These are phyloP conservation scores for Aureobasidium uvarum DNA, from an alignment of 2,329 filamentous ascomycete genomes.

Conservation along the genomic window DNA sequence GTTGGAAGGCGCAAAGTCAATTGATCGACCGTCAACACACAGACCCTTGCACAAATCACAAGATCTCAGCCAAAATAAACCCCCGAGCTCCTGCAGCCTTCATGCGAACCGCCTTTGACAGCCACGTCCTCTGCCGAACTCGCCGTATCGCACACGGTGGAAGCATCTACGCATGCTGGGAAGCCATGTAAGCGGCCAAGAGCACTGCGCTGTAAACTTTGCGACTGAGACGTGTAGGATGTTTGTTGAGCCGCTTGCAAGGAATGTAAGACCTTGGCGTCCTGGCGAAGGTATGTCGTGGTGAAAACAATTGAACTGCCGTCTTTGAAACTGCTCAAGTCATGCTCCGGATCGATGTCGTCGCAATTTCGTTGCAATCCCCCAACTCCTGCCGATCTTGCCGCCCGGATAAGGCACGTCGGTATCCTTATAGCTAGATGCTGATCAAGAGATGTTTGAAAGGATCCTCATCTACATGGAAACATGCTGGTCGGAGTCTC, in stretches of 20 bases:
- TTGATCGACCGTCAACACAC: slow-evolving; percentile 22
- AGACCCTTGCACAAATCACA: slow-evolving; percentile 6
- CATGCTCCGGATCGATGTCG: neutral
- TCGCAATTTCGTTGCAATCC: slow-evolving; percentile 19
- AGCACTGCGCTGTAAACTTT: neutral
- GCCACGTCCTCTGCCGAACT: neutral
- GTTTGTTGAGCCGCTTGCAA: slow-evolving; percentile 1
- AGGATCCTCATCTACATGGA: neutral
- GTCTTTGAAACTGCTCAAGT: neutral
- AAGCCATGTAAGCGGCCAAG: slow-evolving; percentile 6
- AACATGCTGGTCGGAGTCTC: neutral
- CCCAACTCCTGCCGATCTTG: neutral
- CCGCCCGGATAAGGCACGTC: slow-evolving; percentile 7
- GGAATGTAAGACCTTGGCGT: slow-evolving; percentile 16
- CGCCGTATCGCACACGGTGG: neutral
- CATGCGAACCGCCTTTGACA: slow-evolving; percentile 14
- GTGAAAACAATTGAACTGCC: neutral
- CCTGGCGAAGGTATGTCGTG: neutral
- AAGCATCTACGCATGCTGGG: neutral
- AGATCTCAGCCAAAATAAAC: neutral
- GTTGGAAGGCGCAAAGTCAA: slow-evolving; percentile 1
- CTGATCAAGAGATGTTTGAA: too few species aligned
- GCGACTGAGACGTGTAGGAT: neutral
- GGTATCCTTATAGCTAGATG: neutral
- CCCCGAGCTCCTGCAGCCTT: neutral